Evolutionary conservation across 257 asterid genomes (phyloP), one percentile per base, ranked within the genome.

Genomic region (Penstemon davidsonii): DNA sequence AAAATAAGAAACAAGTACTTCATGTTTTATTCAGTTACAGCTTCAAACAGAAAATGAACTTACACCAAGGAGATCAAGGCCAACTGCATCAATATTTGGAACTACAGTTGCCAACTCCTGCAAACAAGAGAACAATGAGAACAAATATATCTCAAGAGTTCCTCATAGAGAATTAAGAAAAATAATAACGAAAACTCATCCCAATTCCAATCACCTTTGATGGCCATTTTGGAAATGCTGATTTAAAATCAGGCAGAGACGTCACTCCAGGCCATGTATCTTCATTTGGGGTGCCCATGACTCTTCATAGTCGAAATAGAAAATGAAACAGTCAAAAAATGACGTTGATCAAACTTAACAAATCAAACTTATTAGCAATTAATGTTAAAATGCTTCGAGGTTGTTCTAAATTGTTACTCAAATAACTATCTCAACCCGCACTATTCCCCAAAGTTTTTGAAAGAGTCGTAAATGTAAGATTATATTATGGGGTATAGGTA

Each of bases 251-350:
- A 64, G 97, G 99, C 58, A 90, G 88, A 71, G 97, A 85, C 45
- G 96, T 87, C 77, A 93, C 96, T 67, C 99, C 97, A 50, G 96
- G 95, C 99, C 97, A 93, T 36, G 84, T 83, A 67, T 82, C 94
- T 81, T 93, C 99, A 65, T 84, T 88, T n/a, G 99, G 99, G 76
- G 99, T 93, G 55, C 99, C 99, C 96, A 87, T 76, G 67, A 84
- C 69, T 73, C 99, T 93, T 79, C 74, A 76, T 45, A 42, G 36
- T 64, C 36, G 73, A 69, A 54, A 45, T 62, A 64, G 65, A 43
- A 68, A 49, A 64, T 36, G 68, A 73, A 71, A 65, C 52, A 60
- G 60, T 70, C 46, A 65, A 53, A 36, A 61, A 46, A 59, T 47
- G 42, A 46, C 40, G 50, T 37, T 68, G 39, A 15, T 8, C 55